phyloP scores from a whole-genome alignment of 139 green algal genomes.

The Mychonastes homosphaera region DNA sequence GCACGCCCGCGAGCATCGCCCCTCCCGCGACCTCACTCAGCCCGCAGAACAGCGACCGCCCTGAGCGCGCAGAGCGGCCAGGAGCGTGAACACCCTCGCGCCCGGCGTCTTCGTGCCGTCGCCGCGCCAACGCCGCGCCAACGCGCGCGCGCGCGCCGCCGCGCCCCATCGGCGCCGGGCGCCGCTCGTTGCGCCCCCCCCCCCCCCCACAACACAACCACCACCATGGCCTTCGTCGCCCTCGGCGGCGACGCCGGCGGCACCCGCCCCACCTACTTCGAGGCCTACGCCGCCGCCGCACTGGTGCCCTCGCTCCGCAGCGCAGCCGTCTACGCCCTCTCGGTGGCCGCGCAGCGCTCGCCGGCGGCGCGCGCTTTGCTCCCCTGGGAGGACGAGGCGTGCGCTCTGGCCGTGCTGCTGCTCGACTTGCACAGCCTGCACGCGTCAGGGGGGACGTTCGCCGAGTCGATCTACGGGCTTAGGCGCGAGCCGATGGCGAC shows the following conservation, averaged over 20 bases:
- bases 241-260: slow-evolving; percentile 47
- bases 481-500: slow-evolving; percentile 7
- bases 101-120: too few species aligned
- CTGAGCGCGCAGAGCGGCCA: too few species aligned
- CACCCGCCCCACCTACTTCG: slow-evolving; percentile 75
- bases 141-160: too few species aligned
- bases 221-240: slow-evolving; percentile 60
- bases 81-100: too few species aligned
- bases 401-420: slow-evolving; percentile 44
- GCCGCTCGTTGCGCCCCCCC: too few species aligned
- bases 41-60: too few species aligned
- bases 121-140: too few species aligned
- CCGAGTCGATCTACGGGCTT: slow-evolving; percentile 73
- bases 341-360: slow-evolving; percentile 25
- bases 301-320: slow-evolving; percentile 63
- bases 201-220: too few species aligned
- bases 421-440: slow-evolving; percentile 56
- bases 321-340: slow-evolving; percentile 61
- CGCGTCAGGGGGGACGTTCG: slow-evolving; percentile 47
- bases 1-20: too few species aligned
- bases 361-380: slow-evolving; percentile 26
- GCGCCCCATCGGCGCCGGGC: too few species aligned
- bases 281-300: slow-evolving; percentile 67
- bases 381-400: slow-evolving; percentile 63
- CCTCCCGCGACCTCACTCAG: too few species aligned